phyloP scores from a whole-genome alignment of 2,329 filamentous ascomycete genomes.

The Biscogniauxia marginata region DNA sequence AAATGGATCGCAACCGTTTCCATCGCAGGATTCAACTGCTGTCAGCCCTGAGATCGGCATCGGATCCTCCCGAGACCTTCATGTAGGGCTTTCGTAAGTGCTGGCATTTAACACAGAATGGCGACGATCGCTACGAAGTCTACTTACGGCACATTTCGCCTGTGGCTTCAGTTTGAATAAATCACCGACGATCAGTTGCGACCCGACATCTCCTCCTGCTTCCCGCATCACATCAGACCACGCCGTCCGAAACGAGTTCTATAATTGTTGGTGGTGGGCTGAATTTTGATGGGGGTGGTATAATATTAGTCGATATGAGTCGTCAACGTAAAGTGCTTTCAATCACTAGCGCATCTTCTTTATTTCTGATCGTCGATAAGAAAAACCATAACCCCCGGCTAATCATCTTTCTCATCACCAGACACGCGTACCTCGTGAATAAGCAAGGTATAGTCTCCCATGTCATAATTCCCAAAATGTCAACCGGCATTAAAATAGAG shows the following conservation, averaged over 20 bases:
- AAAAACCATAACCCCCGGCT: not conserved
- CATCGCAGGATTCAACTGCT: not conserved
- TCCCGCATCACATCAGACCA: not conserved
- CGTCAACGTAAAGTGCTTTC: no score
- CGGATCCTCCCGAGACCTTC: not conserved
- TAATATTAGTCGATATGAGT: not conserved
- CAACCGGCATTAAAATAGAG: not conserved
- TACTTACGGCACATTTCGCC: not conserved
- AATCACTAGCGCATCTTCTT: not conserved
- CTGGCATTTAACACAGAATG: not conserved
- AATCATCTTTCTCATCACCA: not conserved
- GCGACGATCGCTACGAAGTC: not conserved
- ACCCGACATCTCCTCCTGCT: not conserved
- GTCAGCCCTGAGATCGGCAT: not conserved
- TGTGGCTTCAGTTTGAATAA: not conserved
- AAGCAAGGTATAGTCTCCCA: not conserved
- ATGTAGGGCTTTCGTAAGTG: no score
- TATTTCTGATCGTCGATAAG: not conserved
- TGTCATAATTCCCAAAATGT: slow-evolving; percentile 1
- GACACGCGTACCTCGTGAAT: not conserved
- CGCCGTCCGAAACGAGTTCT: not conserved
- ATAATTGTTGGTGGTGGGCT: not conserved
- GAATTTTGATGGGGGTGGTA: not conserved
- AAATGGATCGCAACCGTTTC: not conserved
- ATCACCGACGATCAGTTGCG: not conserved